Evolutionary conservation across 2,329 filamentous ascomycete species (phyloP), one percentile per base, ranked within the genome.

Genomic region (Periconia digitata): DNA sequence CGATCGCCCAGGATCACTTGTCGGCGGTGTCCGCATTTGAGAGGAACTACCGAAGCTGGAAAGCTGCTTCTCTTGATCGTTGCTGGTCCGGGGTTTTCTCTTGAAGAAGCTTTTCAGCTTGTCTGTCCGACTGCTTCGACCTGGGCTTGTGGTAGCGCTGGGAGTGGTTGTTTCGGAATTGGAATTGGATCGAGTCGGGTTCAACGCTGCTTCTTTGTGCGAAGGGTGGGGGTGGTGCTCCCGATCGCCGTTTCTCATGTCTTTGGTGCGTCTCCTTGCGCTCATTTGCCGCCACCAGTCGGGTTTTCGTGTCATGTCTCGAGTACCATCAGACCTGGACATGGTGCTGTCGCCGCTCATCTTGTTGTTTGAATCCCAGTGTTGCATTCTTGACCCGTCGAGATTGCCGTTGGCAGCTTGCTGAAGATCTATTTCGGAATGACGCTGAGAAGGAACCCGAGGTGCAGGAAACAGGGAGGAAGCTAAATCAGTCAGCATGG

Each of bases 81-180:
- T 55, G 37, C 54, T 54, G 22, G 50, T 58, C 38, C 54, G 61
- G 1, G 65, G 62, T 47, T 67, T 71, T 27, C 68, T 55, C 42
- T 64, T 69, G 56, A 71, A 71, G 39, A 71, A 69, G 43, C 51
- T 69, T 47, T 67, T 69, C 22, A 70, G 60, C 47, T 70, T 68
- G 6, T 60, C 67, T 3, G 65, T 60, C 10, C 61, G 62, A 20
- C 64, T 64, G 44, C 52, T 62, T 40, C 56, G 55, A 17, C 60
- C 56, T 1, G 64, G 66, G 39, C 64, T 67, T 21, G 56, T 47
- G n/a, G n/a, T 32, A 7, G 47, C 52, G 3, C 54, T 59, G 8
- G 63, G 59, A 2, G 61, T 60, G 24, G 56, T 52, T 8, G 61
- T 47, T 12, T 59, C 52, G 10, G 59, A 58, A 18, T 59, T 58